Evolutionary conservation across 768 basidiomycete genomes (phyloP).

Genomic region (Phanerochaete sordida): DNA sequence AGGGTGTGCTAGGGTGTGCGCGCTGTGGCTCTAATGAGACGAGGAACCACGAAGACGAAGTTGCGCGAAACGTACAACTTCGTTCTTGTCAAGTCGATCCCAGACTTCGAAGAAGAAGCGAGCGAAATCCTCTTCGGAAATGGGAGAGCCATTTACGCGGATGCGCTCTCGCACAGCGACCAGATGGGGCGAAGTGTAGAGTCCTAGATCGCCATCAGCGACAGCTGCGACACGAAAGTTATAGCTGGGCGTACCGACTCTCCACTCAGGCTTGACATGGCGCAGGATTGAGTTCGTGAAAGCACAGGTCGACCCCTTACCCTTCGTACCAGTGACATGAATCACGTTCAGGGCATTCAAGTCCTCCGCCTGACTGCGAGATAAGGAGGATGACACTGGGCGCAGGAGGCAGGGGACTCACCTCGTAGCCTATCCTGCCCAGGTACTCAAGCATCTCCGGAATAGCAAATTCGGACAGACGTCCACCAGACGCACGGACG

Average conservation of each 20-base stretch:
- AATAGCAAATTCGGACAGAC: conserved; percentile 58
- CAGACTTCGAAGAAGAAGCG: conserved; percentile 96
- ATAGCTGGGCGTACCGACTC: conserved; percentile 53
- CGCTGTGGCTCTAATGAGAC: conserved; percentile 41
- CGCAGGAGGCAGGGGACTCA: conserved; percentile 33
- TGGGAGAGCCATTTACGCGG: conserved; percentile 84
- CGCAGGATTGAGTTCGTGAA: conserved; percentile 87
- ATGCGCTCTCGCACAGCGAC: conserved; percentile 95
- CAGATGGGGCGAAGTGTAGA: conserved; percentile 96
- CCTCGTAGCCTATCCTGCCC: conserved; percentile 79
- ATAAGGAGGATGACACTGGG: conserved; percentile 14
- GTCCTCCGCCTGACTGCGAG: conserved; percentile 58
- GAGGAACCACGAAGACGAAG: no score
- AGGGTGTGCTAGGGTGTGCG: conserved; percentile 45
- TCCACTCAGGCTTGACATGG: conserved; percentile 68
- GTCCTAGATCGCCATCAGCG: conserved; percentile 43
- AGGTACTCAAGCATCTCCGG: conserved; percentile 92
- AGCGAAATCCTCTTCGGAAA: conserved; percentile 86
- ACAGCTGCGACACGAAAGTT: background rate
- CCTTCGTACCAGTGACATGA: conserved; percentile 97
- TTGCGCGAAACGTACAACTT: conserved; percentile 48
- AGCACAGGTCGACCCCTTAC: conserved; percentile 96
- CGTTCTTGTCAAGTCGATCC: conserved; percentile 71
- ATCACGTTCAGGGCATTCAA: conserved; percentile 89
- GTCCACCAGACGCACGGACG: conserved; percentile 68